Percentiles rank a stretch among this genome's conserved stretches.
Evolutionary conservation across 805 yeast species (phyloP).

Genomic region (Wickerhamomyces queroliae): DNA sequence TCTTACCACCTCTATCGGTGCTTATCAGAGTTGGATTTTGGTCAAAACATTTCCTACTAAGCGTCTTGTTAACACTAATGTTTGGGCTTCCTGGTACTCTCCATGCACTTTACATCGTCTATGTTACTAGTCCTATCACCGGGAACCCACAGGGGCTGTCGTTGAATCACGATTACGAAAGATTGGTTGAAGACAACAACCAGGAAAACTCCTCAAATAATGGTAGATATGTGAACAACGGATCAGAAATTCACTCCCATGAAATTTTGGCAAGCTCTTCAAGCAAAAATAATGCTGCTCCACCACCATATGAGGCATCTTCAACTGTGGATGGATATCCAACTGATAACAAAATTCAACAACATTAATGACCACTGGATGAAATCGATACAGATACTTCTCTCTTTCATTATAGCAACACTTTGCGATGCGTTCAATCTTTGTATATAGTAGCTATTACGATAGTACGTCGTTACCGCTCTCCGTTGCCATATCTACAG

Average conservation of each 20-base stretch:
- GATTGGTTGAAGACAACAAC: constrained; percentile 11
- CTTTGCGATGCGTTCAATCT: too few species aligned
- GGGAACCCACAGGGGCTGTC: constrained; percentile 14
- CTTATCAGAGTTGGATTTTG: constrained; percentile 56
- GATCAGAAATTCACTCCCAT: background rate
- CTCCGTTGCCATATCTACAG: too few species aligned
- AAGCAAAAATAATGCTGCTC: constrained; percentile 2
- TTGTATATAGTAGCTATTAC: background rate
- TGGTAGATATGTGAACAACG: background rate
- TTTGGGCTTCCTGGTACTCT: constrained; percentile 75
- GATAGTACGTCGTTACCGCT: too few species aligned
- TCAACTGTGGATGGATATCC: background rate
- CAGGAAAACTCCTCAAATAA: background rate
- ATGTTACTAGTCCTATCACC: constrained; percentile 16
- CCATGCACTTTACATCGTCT: constrained; percentile 55
- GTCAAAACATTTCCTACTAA: constrained; percentile 49
- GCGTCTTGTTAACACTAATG: constrained; percentile 59
- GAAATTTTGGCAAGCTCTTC: background rate
- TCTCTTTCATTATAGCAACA: too few species aligned
- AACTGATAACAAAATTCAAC: constrained; percentile 22
- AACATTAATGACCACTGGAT: background rate
- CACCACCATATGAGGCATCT: constrained; percentile 18
- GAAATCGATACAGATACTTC: too few species aligned
- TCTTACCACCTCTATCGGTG: constrained; percentile 75
- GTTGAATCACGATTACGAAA: constrained; percentile 13